Base-by-base conservation (phyloP, 1,139 yeast genomes). In the Blastobotrys serpentis region DNA sequence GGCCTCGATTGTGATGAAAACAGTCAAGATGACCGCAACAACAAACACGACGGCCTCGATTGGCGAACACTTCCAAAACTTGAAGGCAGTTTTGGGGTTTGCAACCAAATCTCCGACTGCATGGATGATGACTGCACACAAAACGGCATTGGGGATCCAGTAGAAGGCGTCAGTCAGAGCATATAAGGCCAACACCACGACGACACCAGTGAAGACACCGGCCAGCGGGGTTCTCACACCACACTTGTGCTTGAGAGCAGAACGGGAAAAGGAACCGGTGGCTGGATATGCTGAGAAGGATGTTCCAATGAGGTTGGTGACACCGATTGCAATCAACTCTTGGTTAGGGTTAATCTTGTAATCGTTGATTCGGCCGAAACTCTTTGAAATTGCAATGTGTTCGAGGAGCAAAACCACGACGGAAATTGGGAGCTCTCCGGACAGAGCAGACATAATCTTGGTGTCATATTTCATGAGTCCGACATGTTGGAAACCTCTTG, bases 191-290 rank as follows among this genome's bases (percentile, higher is more conserved):
- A 90, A 73, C 55, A 90, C 71, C 21, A 90, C 97, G 66, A 90
- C 53, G 33, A 78, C 80, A 64, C 97, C 98, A 22, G 96, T 88
- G 70, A 82, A 86, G 48, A 88, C 76, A 70, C 97, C 96, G 46
- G 96, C 95, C 54, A 89, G 73, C 26, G 98, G 98, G 34, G 98
- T 90, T 63, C 90, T 79, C 42, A 90, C 98, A 63, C 96, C 96
- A 77, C 96, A 89, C 70, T 89, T 90, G 49, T 95, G 86, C 70
- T 90, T 89, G 62, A 90, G 77, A 10, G 97, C 97, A 43, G 96
- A 85, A 73, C 97, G 82, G 17, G 96, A 86, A 68, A 90, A 90
- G 1, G 97, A 90, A 47, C 98, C 97, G 8, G 98, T 90, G 8
- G 96, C 90, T 13, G 98, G 98, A 66, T 90, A 90, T 7, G 97